Conservation (phyloP, 1,284 basidiomycete genomes). For the Apiotrichum mycotoxinovorans region DNA sequence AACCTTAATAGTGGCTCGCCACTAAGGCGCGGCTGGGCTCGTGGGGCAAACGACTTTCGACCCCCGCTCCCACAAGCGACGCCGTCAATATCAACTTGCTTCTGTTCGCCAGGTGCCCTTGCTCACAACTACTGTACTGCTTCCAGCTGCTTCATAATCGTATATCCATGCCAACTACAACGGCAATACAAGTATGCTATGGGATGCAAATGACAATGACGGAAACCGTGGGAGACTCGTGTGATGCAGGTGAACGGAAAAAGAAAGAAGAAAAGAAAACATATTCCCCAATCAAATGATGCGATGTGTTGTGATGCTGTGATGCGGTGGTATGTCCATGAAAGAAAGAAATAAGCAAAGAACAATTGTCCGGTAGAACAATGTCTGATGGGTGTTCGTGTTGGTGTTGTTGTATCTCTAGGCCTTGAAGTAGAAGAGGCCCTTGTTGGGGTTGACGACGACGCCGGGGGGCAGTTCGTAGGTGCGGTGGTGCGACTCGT, state of each 20-base stretch:
- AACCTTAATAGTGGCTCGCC: no score
- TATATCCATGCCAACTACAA: constrained; percentile 1
- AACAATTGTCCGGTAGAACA: no score
- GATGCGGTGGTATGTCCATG: not conserved
- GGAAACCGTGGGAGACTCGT: not conserved
- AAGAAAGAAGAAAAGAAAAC: not conserved
- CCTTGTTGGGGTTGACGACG: constrained; percentile 40
- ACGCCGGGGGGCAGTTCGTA: constrained; percentile 40
- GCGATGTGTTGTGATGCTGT: not conserved
- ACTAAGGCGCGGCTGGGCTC: no score
- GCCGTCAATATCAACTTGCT: no score
- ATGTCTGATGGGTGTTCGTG: not conserved
- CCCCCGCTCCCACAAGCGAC: no score
- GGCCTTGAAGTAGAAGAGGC: constrained; percentile 46
- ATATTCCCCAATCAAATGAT: not conserved
- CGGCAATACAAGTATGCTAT: constrained; percentile 1
- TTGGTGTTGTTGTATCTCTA: not conserved
- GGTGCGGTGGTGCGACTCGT: constrained; percentile 26
- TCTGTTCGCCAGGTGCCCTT: no score
- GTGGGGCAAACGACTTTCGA: no score
- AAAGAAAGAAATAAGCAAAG: no score
- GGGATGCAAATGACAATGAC: constrained; percentile 1
- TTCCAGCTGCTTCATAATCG: no score
- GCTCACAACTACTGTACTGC: no score
- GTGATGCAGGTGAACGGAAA: not conserved